These are phyloP conservation scores for Aspergillus avenaceus DNA, from an alignment of 495 filamentous ascomycete genomes.

Conservation along the genomic window DNA sequence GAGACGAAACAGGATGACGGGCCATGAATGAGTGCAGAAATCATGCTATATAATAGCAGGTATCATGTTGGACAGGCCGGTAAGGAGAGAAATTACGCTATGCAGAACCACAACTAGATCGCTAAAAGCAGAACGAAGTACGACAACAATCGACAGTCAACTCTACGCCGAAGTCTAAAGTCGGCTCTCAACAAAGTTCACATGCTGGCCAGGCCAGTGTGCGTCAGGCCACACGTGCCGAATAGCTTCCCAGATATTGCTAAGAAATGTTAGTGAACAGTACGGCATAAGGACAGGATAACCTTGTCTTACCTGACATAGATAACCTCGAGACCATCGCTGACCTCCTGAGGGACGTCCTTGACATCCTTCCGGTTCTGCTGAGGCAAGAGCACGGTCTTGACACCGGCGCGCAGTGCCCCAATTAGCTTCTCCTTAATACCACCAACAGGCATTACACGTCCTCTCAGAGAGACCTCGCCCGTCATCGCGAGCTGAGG, in stretches of 20 bases:
- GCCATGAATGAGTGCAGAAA: not conserved
- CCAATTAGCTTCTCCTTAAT: slow-evolving; percentile 99
- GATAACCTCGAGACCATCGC: slow-evolving; percentile 80
- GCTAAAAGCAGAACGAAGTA: slow-evolving; percentile 5
- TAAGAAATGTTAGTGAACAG: slow-evolving; percentile 27
- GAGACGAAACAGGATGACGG: not conserved
- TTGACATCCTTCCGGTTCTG: slow-evolving; percentile 91
- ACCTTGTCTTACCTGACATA: slow-evolving; percentile 67
- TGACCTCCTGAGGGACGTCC: slow-evolving; percentile 89
- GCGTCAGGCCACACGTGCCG: slow-evolving; percentile 78
- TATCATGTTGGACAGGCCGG: not conserved
- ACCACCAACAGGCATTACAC: slow-evolving; percentile 85
- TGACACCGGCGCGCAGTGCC: slow-evolving; percentile 87
- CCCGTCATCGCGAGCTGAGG: slow-evolving; percentile 97
- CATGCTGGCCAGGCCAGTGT: slow-evolving; percentile 69
- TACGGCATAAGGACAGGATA: not conserved
- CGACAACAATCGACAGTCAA: not conserved
- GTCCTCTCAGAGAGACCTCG: slow-evolving; percentile 83
- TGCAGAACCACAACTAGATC: too few species aligned
- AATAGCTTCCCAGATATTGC: slow-evolving; percentile 88
- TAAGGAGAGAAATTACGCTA: not conserved
- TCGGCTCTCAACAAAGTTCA: slow-evolving; percentile 59
- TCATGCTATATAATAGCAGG: not conserved
- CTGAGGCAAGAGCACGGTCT: slow-evolving; percentile 84
- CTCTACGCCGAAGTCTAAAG: slow-evolving; percentile 41